phyloP scores from a whole-genome alignment of 1,284 basidiomycete genomes.

The Marasmius oreades region DNA sequence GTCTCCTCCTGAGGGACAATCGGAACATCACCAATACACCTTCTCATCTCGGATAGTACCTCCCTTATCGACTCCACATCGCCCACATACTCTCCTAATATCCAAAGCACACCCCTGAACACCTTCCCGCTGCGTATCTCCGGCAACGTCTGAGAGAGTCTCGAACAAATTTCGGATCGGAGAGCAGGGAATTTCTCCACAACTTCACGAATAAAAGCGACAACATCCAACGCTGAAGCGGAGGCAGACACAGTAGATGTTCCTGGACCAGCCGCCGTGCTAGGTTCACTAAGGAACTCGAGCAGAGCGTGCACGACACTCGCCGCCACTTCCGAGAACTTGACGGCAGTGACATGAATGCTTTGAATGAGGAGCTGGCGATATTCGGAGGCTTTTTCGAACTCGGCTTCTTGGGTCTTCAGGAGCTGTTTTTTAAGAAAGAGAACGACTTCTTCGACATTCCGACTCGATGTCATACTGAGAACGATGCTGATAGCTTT shows the following conservation, averaged over 20 bases:
- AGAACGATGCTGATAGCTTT: slow-evolving; percentile 91
- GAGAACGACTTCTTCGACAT: slow-evolving; percentile 96
- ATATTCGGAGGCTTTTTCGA: slow-evolving; percentile 92
- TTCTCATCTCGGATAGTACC: slow-evolving; percentile 80
- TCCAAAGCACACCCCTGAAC: slow-evolving; percentile 96
- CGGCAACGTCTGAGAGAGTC: slow-evolving; percentile 79
- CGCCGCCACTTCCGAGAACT: slow-evolving; percentile 97
- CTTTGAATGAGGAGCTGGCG: slow-evolving; percentile 96
- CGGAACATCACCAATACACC: slow-evolving; percentile 93
- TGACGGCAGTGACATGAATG: slow-evolving; percentile 95
- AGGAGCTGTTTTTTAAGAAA: slow-evolving; percentile 99
- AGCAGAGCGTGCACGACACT: slow-evolving; percentile 96
- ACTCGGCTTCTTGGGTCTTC: slow-evolving; percentile 83
- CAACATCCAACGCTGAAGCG: slow-evolving; percentile 13
- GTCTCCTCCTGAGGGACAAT: slow-evolving; percentile 91
- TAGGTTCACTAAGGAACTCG: slow-evolving; percentile 97
- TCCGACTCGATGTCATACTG: slow-evolving; percentile 92
- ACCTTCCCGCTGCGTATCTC: slow-evolving; percentile 98
- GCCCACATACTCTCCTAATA: slow-evolving; percentile 93
- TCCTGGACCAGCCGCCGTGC: slow-evolving; percentile 95
- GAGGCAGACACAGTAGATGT: slow-evolving; percentile 19
- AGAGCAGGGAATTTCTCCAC: slow-evolving; percentile 97
- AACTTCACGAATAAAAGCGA: slow-evolving; percentile 63
- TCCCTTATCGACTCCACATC: slow-evolving; percentile 62
- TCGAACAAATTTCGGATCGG: slow-evolving; percentile 82